Base-by-base conservation (phyloP, 2,329 filamentous ascomycete genomes). In the Diaporthe sp. region DNA sequence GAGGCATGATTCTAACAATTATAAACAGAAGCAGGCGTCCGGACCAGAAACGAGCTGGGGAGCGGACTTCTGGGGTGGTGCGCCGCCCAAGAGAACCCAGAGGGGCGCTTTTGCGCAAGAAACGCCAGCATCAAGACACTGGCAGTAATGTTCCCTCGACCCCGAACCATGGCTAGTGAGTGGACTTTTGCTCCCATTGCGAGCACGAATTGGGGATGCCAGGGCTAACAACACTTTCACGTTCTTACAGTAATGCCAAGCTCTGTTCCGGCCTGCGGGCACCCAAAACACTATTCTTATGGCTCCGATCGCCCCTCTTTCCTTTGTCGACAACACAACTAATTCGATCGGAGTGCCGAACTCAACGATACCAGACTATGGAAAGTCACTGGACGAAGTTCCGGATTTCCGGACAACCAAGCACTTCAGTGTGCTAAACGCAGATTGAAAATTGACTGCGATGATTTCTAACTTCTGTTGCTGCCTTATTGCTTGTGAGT, bases 41-140 rank as follows among this genome's bases (percentile, higher is more conserved):
- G 44, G 42, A 46, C 28, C 5, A 37, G 44, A n/a, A 28, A 25
- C 39, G 12, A 37, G 44, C 62, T 67, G 62, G 62, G 44, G 42
- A 31, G 22, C 55, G 65, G 65, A 58, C 44, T 70, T 25, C 65
- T 60, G 46, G 25, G 25, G 55, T 53, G 67, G 57, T 44, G 37
- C 62, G 44, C 28, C 55, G 19, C n/a, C n/a, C 65, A 34, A 75
- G 31, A 19, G 65, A 58, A n/a, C 22, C 31, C 39, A 60, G 25
- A 46, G 55, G n/a, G 22, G 28, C 44, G 13, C 37, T 37, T 44
- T 49, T 12, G n/a, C n/a, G 37, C 42, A 62, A 17, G 25, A 71
- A 19, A 51, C 62, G 28, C 62, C 62, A n/a, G 62, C 46, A 34
- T 53, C 46, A 3, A 70, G 9, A 5, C 65, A 70, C 65, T 70